Base-by-base conservation (phyloP, 192 early-diverging fungal genomes). In the Umbelopsis sp. region DNA sequence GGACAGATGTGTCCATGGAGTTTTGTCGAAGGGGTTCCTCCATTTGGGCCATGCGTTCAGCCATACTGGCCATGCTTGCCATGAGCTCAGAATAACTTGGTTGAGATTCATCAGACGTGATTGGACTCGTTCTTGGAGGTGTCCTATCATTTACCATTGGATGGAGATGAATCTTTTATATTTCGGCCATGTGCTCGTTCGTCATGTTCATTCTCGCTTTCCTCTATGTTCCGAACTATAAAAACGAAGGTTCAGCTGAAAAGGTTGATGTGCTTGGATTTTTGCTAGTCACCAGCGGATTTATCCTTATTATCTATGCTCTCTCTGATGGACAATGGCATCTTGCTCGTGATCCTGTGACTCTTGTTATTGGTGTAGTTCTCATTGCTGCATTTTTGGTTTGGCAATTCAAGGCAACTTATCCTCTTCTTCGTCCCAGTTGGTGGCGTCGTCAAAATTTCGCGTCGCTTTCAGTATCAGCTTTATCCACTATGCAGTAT, bases 391-490 rank as follows among this genome's bases (percentile, higher is more conserved):
- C 71, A 3, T 83, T 85, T 68, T 74, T 82, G 47, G 73, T 74
- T 70, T 76, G 73, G 44, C 77, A 85, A 53, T 71, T 68, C 59
- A 76, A 74, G 56, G 75, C 77, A 17, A 72, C 65, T 10, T 54
- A 75, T 21, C 84, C 84, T 29, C 76, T 85, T 52, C 66, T 85
- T 43, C 84, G 81, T 4, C 70, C 77, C 66, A 22, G 56, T 14
- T 81, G 80, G 72, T 85, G 82, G 73, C 62, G 71, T 9, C 80
- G 80, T 1, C 76, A 75, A 29, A 85, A 83, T 76, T 85, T 85
- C 71, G 69, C 84, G 75, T n/a, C 38, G 79, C 82, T 66, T 77
- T 85, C 65, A 66, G 76, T 25, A 70, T 85, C 43, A 79, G 77
- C 8, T 82, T 80, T 36, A 34, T 81, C 1, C 70, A 74, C 66